Base-by-base conservation (phyloP, 2,329 filamentous ascomycete genomes). In the Beauveria rudraprayagi region DNA sequence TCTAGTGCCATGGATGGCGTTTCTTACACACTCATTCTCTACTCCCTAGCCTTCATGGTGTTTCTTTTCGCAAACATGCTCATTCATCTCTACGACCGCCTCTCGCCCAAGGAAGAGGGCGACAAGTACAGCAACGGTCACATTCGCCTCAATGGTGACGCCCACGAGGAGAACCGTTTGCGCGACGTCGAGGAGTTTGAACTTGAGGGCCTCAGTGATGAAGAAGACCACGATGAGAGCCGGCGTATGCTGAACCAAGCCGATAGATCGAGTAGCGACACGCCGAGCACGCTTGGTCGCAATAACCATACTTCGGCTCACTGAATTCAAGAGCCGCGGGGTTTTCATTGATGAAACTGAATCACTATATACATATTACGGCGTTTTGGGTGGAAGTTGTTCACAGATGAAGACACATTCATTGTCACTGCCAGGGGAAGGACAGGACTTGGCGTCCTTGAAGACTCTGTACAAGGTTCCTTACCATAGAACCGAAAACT, bases 51-150 rank as follows among this genome's bases (percentile, higher is more conserved):
- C 26, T 97, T 96, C 73, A 75, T 99, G 22, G 73, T 96, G 51
- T 99, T 96, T 78, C 85, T 99, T 43, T 96, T 97, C 64, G 84
- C 88, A 70, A 91, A 94, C 70, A 86, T 96, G 77, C 88, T 97
- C 54, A 81, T 97, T 51, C 80, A 89, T 68, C 79, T 97, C 17
- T 97, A 96, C 76, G 90, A 92, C 63, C 83, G 88, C 50, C 76
- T 75, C 28, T 74, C 76, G 41, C 77, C 75, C 66, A 75, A 74
- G 1, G 64, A 68, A 3, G 63, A 72, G 24, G 66, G 65, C 7
- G 80, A 80, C 63, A 70, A 73, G 3, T 64, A 74, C 3, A 64
- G 67, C 37, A 75, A 76, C 54, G 76, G 75, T 24, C 72, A 72
- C 10, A 67, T 66, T 2, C 68, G 68, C 11, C 62, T 68, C 17